Conservation (phyloP, 257 asterid genomes). For the Cynanchum wilfordii region DNA sequence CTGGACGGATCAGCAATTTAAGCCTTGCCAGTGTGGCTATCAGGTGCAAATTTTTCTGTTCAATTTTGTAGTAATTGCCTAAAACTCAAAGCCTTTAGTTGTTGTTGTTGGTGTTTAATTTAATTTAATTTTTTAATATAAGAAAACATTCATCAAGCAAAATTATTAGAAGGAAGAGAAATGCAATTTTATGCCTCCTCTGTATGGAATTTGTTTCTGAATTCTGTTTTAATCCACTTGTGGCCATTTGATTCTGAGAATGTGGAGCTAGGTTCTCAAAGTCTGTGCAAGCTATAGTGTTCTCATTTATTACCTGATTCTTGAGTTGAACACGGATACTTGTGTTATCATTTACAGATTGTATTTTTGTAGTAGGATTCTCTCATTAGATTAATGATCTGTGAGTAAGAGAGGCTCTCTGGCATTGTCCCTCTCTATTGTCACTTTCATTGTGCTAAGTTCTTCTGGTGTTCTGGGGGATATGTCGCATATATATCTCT, state of each 20-base stretch:
- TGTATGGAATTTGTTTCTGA: neutral
- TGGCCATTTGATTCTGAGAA: neutral
- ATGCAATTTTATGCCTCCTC: neutral
- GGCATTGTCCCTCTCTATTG: neutral
- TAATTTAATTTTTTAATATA: neutral
- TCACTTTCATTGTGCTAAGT: neutral
- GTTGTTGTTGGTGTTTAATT: too few species aligned
- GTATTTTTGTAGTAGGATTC: neutral
- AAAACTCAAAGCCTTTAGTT: neutral
- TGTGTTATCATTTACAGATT: neutral
- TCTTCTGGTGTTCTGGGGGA: neutral
- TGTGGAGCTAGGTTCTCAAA: too few species aligned
- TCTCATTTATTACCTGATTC: too few species aligned
- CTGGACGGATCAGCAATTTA: conserved; percentile 97
- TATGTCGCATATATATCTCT: neutral
- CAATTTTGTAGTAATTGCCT: conserved; percentile 1
- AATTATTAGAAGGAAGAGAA: neutral
- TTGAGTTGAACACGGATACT: neutral
- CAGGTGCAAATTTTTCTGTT: conserved; percentile 42
- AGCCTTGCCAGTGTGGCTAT: conserved; percentile 90
- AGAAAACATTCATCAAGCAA: neutral
- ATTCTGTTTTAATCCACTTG: neutral
- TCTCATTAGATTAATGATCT: neutral
- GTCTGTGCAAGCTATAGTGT: too few species aligned
- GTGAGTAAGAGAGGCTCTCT: neutral